Percentiles rank a stretch among this genome's conserved stretches.
These are phyloP conservation scores for Nannochloris sp. DNA, from an alignment of 139 green algal species.

Conservation along the genomic window DNA sequence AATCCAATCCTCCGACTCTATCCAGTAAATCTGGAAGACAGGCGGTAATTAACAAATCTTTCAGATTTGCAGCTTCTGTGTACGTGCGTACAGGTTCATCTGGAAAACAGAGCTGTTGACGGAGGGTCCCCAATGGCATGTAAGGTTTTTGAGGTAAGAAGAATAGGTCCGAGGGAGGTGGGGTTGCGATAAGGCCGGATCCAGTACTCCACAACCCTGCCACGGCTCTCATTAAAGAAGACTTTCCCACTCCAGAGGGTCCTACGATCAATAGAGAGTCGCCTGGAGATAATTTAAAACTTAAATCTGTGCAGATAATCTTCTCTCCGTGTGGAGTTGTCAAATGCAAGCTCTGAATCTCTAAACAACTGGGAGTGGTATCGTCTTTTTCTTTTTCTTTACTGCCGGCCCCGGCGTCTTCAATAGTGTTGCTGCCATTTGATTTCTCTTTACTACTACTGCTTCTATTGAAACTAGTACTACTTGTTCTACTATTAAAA, in stretches of 20 bases:
- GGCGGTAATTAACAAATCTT: conserved; percentile 36
- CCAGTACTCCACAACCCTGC: conserved; percentile 40
- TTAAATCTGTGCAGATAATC: conserved; percentile 25
- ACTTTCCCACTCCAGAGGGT: conserved; percentile 60
- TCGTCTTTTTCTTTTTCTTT: not conserved
- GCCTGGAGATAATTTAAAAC: conserved; percentile 26
- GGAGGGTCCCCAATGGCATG: conserved; percentile 79
- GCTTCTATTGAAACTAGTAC: not conserved
- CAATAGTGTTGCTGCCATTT: no score
- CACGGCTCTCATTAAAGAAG: conserved; percentile 51
- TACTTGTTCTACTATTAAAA: not conserved
- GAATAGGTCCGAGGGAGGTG: conserved; percentile 38
- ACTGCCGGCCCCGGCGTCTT: not conserved
- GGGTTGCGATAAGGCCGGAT: conserved; percentile 29
- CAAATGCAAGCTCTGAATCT: conserved; percentile 23
- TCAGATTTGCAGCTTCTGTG: conserved; percentile 21
- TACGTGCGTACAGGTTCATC: conserved; percentile 9
- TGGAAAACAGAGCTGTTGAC: conserved; percentile 81
- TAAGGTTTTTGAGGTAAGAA: conserved; percentile 91
- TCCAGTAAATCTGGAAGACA: conserved; percentile 33
- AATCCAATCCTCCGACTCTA: conserved; percentile 55
- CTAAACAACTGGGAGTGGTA: not conserved
- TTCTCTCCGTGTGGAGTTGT: conserved; percentile 24
- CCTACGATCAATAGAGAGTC: conserved; percentile 66
- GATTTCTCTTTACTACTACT: no score